phyloP scores from a whole-genome alignment of 371 early-diverging fungal genomes.

The Mortierella sp. region DNA sequence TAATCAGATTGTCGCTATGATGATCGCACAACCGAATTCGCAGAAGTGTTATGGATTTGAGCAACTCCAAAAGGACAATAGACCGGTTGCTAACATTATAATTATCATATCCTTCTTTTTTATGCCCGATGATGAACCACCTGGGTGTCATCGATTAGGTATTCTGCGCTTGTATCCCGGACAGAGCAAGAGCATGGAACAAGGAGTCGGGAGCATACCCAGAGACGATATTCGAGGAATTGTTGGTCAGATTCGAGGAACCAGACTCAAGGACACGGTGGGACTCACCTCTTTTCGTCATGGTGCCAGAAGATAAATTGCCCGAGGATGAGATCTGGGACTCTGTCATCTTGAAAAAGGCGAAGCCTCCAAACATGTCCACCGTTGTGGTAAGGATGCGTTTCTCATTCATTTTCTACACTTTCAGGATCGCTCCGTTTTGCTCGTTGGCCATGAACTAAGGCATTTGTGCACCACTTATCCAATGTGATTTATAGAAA shows the following conservation, averaged over 20 bases:
- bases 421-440: neutral
- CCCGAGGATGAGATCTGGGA: conserved; percentile 83
- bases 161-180: conserved; percentile 78
- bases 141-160: conserved; percentile 58
- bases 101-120: neutral
- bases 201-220: conserved; percentile 49
- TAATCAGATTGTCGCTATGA: neutral
- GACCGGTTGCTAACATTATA: neutral
- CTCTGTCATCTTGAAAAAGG: conserved; percentile 80
- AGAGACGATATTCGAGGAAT: conserved; percentile 80
- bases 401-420: neutral
- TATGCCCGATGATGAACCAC: neutral
- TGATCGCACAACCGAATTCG: neutral
- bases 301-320: conserved; percentile 79
- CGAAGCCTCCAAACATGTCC: conserved; percentile 88
- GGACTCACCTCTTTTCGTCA: conserved; percentile 95
- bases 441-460: neutral
- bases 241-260: conserved; percentile 94
- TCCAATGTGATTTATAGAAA: conserved; percentile 61
- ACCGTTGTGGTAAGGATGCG: conserved; percentile 73
- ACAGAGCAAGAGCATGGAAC: conserved; percentile 81
- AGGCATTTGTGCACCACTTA: neutral
- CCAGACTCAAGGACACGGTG: conserved; percentile 92
- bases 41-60: neutral
- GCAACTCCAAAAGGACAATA: neutral